Evolutionary conservation across 2,329 filamentous ascomycete species (phyloP).

Genomic region (Zelopaecilomyces penicillatus): DNA sequence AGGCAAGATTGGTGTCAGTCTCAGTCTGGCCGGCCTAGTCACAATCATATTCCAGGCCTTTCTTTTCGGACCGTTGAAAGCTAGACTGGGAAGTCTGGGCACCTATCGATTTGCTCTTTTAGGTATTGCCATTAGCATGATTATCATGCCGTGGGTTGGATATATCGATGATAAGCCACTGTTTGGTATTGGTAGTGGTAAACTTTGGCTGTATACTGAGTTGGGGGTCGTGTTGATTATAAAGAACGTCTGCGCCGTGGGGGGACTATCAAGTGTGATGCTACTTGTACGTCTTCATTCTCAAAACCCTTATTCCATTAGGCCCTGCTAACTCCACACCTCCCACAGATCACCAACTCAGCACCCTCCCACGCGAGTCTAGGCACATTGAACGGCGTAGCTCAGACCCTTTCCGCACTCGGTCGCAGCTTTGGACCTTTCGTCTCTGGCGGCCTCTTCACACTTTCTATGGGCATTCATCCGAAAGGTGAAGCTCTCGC

Average conservation of each 20-base stretch:
- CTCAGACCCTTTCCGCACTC: conserved; percentile 85
- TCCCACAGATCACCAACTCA: conserved; percentile 75
- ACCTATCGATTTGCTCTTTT: conserved; percentile 74
- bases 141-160: conserved; percentile 83
- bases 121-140: conserved; percentile 73
- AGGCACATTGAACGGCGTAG: conserved; percentile 85
- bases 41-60: conserved; percentile 89
- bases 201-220: conserved; percentile 68
- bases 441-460: conserved; percentile 78
- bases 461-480: conserved; percentile 60
- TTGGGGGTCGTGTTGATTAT: conserved; percentile 72
- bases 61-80: conserved; percentile 70
- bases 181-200: conserved; percentile 53
- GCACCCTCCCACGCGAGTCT: conserved; percentile 78
- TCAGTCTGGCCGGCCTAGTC: conserved; percentile 74
- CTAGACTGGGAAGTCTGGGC: conserved; percentile 73
- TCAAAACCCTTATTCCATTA: no score
- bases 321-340: background rate
- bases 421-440: conserved; percentile 86
- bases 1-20: conserved; percentile 72
- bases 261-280: conserved; percentile 81
- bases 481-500: conserved; percentile 78
- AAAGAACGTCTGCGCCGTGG: conserved; percentile 85
- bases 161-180: conserved; percentile 55
- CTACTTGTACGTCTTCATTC: conserved; percentile 55